Evolutionary conservation across 2,329 filamentous ascomycete genomes (phyloP).

Genomic region (Colletotrichum acutatum): DNA sequence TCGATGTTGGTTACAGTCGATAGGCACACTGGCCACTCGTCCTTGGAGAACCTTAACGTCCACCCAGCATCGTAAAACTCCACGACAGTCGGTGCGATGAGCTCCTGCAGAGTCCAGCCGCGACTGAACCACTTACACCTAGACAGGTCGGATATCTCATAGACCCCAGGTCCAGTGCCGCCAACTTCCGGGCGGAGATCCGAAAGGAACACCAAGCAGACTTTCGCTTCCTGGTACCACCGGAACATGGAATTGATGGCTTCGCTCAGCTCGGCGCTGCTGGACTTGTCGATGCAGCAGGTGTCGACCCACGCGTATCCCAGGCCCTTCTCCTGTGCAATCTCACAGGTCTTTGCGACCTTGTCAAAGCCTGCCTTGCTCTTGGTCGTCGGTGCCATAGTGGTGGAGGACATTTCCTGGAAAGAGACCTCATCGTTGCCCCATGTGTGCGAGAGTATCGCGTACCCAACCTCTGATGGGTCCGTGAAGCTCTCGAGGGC

Average conservation of each 20-base stretch:
- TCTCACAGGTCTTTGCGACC: slow-evolving; percentile 18
- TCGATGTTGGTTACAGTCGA: slow-evolving; percentile 14
- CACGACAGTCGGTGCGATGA: slow-evolving; percentile 34
- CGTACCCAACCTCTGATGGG: slow-evolving; percentile 38
- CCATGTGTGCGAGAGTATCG: slow-evolving; percentile 44
- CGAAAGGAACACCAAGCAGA: slow-evolving; percentile 38
- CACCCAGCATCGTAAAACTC: slow-evolving; percentile 36
- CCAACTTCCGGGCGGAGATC: slow-evolving; percentile 29
- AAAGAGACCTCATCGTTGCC: slow-evolving; percentile 39
- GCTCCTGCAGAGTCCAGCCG: slow-evolving; percentile 39
- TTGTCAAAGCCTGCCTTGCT: slow-evolving; percentile 27
- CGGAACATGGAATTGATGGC: slow-evolving; percentile 38
- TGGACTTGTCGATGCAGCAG: slow-evolving; percentile 43
- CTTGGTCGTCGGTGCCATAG: neutral
- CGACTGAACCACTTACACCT: slow-evolving; percentile 37
- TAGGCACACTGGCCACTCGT: neutral
- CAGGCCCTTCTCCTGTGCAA: slow-evolving; percentile 14
- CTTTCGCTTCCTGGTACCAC: slow-evolving; percentile 38
- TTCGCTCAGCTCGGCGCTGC: slow-evolving; percentile 39
- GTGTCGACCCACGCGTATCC: slow-evolving; percentile 41
- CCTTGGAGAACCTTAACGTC: slow-evolving; percentile 29
- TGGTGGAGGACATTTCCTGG: slow-evolving; percentile 28
- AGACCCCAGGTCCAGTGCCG: no score
- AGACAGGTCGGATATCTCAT: neutral
- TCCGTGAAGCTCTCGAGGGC: slow-evolving; percentile 31